phyloP scores from a whole-genome alignment of 306 rosid genomes.

The Chamaecrista fasciculata region DNA sequence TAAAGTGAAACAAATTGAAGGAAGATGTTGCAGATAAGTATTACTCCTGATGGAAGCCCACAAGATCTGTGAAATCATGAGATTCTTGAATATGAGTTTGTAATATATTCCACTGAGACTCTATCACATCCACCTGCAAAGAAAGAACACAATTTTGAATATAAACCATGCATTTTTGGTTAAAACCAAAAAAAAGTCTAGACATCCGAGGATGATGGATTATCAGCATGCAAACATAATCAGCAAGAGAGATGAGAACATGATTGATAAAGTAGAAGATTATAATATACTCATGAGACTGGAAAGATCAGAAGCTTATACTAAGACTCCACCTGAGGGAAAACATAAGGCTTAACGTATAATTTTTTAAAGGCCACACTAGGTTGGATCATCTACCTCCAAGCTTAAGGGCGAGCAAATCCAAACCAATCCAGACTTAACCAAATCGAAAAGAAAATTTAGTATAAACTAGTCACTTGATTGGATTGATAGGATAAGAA shows the following conservation, averaged over 20 bases:
- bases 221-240: not conserved
- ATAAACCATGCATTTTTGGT: not conserved
- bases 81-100: constrained; percentile 91
- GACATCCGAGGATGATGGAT: not conserved
- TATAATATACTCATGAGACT: not conserved
- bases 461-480: too few relatives aligned
- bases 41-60: constrained; percentile 90
- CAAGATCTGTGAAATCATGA: constrained; percentile 88
- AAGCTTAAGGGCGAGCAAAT: too few relatives aligned
- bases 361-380: not conserved
- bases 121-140: constrained; percentile 90
- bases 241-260: not conserved
- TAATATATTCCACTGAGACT: constrained; percentile 94
- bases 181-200: not conserved
- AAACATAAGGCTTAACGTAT: not conserved
- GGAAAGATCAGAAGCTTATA: not conserved
- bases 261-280: not conserved
- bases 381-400: not conserved
- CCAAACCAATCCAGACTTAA: too few relatives aligned
- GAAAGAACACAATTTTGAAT: constrained; percentile 27
- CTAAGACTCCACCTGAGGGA: not conserved
- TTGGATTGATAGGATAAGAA: too few relatives aligned
- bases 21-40: constrained; percentile 22
- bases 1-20: constrained; percentile 13
- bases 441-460: too few relatives aligned